Base-by-base conservation (phyloP, 768 basidiomycete genomes). In the Auricularia cornea region DNA sequence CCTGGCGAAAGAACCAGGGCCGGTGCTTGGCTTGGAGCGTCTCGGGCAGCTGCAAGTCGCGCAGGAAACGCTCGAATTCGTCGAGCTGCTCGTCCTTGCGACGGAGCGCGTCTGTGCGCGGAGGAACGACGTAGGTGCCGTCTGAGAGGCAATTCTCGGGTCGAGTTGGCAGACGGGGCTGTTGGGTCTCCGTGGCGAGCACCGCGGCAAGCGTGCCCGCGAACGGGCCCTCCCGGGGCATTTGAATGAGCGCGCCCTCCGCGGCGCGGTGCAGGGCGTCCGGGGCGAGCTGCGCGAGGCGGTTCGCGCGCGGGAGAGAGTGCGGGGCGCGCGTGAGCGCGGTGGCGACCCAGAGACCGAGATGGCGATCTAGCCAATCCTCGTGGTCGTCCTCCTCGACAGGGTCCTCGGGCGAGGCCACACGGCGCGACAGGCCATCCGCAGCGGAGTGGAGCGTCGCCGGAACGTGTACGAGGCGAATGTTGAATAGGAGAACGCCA, bases 381-480 rank as follows among this genome's bases (percentile, higher is more conserved):
- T 60, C 33, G 16, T n/a, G 28, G 16, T 35, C 10, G 33, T 60
- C 60, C 6, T 0, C 2, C 3, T 44, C 32, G 1, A 12, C n/a
- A 29, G 33, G 28, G 28, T 59, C 57, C 1, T n/a, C 20, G 1
- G 20, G n/a, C 0, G 57, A n/a, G 0, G 57, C 11, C 3, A 20
- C 3, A 14, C 57, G 57, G 1, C 57, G 1, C 1, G 78, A 80
- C 10, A 81, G 61, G 0, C 69, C 78, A 71, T 80, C 80, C 2
- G 79, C 74, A 11, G 72, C 78, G 59, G 62, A 62, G 59, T 75
- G 74, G 3, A 64, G 68, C 1, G 66, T 64, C 8, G 69, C 79
- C 1, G 78, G 77, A 0, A 80, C 71, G 63, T 81, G 79, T 1
- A 68, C 51, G 0, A 81, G 62, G 26, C 64, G 67, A 59, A 81